These are phyloP conservation scores for Geotrichum cucujoidarum DNA, from an alignment of 1,139 yeast species.

Conservation along the genomic window DNA sequence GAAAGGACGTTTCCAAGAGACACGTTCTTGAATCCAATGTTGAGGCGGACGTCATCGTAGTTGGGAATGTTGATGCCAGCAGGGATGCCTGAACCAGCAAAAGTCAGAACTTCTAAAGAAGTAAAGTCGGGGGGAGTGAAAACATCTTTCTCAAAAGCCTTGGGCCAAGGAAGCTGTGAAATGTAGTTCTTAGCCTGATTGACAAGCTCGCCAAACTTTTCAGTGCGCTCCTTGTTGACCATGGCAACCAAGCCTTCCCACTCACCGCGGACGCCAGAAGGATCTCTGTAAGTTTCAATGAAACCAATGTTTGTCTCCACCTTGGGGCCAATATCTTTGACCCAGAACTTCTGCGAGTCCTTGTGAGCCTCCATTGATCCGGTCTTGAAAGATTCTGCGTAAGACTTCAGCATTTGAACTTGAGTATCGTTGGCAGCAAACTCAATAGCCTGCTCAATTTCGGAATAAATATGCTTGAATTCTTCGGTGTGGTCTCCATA, in stretches of 20 bases:
- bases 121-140: slow-evolving; percentile 91
- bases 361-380: slow-evolving; percentile 86
- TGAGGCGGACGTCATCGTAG: slow-evolving; percentile 80
- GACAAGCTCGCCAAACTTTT: slow-evolving; percentile 68
- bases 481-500: slow-evolving; percentile 69
- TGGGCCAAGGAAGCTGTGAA: slow-evolving; percentile 68
- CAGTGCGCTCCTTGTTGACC: slow-evolving; percentile 82
- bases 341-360: slow-evolving; percentile 81
- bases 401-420: slow-evolving; percentile 55
- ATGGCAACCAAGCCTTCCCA: slow-evolving; percentile 94
- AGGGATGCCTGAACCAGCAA: slow-evolving; percentile 86
- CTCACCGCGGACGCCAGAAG: slow-evolving; percentile 87
- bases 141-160: slow-evolving; percentile 69
- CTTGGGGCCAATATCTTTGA: slow-evolving; percentile 73
- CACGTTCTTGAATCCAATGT: slow-evolving; percentile 81
- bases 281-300: slow-evolving; percentile 88
- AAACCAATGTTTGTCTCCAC: slow-evolving; percentile 87
- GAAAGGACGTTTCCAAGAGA: slow-evolving; percentile 79
- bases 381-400: slow-evolving; percentile 65
- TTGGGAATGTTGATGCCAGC: slow-evolving; percentile 92
- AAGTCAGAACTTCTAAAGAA: slow-evolving; percentile 80
- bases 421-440: slow-evolving; percentile 73
- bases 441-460: slow-evolving; percentile 53
- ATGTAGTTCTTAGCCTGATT: slow-evolving; percentile 61
- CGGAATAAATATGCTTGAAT: slow-evolving; percentile 53